Evolutionary conservation across 2,329 filamentous ascomycete genomes (phyloP), one percentile per base, ranked within the genome.

Genomic region (Fusarium vanettenii): DNA sequence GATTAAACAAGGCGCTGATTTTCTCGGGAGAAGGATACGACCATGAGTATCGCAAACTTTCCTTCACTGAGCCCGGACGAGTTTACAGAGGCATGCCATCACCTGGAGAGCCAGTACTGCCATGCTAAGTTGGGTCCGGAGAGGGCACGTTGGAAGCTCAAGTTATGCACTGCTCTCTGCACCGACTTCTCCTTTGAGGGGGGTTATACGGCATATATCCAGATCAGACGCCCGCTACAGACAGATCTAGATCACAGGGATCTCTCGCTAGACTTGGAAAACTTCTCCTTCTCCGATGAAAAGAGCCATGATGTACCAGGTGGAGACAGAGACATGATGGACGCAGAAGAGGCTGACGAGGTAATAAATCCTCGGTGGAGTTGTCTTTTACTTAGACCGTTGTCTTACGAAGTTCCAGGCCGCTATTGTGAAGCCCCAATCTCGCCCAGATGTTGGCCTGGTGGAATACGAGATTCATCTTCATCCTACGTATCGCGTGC

Each of bases 401-500:
- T 62, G 66, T 75, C 79, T 76, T 73, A 79, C 70, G 66, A 67
- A 48, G 45, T 71, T 56, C 39, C 67, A 89, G 87, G 85, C 85
- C 48, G 84, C 81, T 50, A 76, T 89, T 37, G 70, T 79, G 33
- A 84, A 77, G 60, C 77, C 78, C 20, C 74, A 75, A 33, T 72
- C 78, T 52, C 77, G 73, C 57, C 78, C 80, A 67, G 83, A 82
- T 69, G 80, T 81, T 72, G 84, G 85, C 65, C 85, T 87, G 77
- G 90, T 94, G 75, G 87, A 89, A 70, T 95, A 95, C 84, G 92
- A 95, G 81, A 90, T 95, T 77, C 88, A 94, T 79, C 87, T 93
- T 70, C 94, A 95, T 77, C 90, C 92, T 65, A 93, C 92, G 66
- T 96, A 95, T 83, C 89, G 89, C 71, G 89, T 92, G 55, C 94